phyloP scores from a whole-genome alignment of 208 protist species.

The Leishmania mexicana region DNA sequence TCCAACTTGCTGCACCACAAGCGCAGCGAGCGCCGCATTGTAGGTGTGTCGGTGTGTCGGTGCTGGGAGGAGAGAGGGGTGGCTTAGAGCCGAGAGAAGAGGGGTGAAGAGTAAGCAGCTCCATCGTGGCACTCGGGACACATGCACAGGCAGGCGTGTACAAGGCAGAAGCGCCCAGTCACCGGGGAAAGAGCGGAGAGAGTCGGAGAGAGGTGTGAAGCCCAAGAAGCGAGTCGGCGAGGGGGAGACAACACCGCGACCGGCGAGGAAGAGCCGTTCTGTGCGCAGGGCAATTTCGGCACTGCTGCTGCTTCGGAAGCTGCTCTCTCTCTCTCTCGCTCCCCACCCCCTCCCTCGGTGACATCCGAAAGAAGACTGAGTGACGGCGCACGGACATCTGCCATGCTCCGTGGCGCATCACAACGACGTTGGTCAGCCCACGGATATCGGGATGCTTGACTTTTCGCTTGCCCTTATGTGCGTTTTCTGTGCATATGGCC shows the following conservation, averaged over 20 bases:
- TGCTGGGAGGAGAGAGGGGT: neutral
- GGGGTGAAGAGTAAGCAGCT: neutral
- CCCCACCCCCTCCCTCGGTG: neutral
- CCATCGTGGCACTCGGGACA: neutral
- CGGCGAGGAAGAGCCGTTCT: neutral
- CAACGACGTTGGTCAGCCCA: neutral
- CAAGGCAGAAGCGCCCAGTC: conserved; percentile 3
- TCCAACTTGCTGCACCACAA: conserved; percentile 41
- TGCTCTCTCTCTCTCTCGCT: neutral
- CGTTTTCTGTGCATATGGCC: neutral
- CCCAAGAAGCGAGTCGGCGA: neutral
- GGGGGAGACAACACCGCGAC: neutral
- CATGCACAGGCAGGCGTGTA: neutral
- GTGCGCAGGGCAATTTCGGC: neutral
- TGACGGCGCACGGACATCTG: neutral
- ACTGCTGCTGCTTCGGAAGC: neutral
- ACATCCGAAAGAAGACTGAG: neutral
- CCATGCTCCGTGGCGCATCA: neutral
- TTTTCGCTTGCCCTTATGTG: neutral
- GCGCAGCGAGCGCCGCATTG: conserved; percentile 31
- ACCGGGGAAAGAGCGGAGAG: neutral
- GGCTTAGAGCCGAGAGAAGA: neutral
- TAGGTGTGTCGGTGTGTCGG: neutral
- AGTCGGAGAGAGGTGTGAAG: neutral
- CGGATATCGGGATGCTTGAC: neutral